Evolutionary conservation across 2,329 filamentous ascomycete species (phyloP).

Genomic region (Phoma sp.): DNA sequence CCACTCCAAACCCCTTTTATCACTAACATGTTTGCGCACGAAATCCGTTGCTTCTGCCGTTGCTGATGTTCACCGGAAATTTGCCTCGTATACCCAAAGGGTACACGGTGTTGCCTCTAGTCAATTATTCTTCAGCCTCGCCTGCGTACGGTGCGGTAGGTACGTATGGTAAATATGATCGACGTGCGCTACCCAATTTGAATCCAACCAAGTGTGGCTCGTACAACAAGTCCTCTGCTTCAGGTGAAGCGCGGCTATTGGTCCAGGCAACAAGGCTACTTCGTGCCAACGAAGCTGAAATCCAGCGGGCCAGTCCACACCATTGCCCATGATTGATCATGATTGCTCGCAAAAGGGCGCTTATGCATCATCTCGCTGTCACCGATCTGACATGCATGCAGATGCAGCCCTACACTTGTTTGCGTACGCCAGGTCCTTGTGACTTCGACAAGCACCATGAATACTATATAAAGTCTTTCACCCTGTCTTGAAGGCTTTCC

Average conservation of each 20-base stretch:
- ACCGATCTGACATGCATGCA: constrained; percentile 3
- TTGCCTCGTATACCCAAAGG: too few species aligned
- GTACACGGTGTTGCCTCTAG: too few species aligned
- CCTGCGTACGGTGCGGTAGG: too few species aligned
- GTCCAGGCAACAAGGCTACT: constrained; percentile 2
- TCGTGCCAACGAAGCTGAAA: constrained; percentile 3
- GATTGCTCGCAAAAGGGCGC: background rate
- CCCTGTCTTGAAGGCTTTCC: too few species aligned
- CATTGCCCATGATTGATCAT: background rate
- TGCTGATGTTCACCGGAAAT: too few species aligned
- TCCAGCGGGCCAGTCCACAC: background rate
- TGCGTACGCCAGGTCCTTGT: background rate
- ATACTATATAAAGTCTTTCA: background rate
- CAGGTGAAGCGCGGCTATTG: background rate
- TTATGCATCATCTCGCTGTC: constrained; percentile 7
- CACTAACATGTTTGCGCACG: background rate
- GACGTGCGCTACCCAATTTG: background rate
- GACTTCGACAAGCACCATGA: background rate
- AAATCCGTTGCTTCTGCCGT: too few species aligned
- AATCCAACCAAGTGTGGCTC: too few species aligned
- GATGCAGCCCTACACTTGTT: background rate
- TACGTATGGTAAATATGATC: too few species aligned
- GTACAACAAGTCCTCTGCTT: too few species aligned
- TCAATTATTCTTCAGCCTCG: too few species aligned
- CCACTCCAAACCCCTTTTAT: too few species aligned